Evolutionary conservation across 148 eudicot genomes (phyloP).

Genomic region (Chenopodium formosanum): DNA sequence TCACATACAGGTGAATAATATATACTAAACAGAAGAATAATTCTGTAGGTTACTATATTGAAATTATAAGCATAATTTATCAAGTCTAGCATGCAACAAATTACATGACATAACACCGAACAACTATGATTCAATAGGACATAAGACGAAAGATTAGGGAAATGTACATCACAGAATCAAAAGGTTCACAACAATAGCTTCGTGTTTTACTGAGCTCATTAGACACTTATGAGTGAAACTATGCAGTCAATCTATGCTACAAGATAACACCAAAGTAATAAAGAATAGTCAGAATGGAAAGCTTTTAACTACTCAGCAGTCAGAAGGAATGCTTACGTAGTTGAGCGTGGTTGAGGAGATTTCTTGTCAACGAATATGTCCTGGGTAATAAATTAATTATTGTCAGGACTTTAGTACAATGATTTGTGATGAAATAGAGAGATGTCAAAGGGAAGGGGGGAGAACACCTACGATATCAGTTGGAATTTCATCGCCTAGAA

Average conservation of each 20-base stretch:
- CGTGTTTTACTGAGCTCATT: neutral
- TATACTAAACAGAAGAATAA: neutral
- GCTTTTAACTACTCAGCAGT: neutral
- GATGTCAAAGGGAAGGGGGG: neutral
- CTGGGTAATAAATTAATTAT: conserved; percentile 16
- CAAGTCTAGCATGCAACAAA: neutral
- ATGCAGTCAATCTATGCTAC: neutral
- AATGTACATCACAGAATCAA: too few relatives aligned
- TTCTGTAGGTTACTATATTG: too few relatives aligned
- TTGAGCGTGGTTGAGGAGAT: conserved; percentile 15
- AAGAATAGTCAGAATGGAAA: neutral
- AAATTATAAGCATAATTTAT: neutral
- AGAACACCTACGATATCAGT: conserved; percentile 32
- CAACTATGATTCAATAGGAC: neutral
- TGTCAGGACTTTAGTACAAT: neutral
- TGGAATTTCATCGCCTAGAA: conserved; percentile 30
- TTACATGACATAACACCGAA: neutral
- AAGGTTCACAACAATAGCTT: neutral
- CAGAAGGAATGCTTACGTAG: conserved; percentile 23
- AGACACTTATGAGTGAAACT: neutral
- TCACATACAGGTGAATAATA: neutral
- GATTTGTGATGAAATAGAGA: neutral
- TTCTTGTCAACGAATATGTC: conserved; percentile 13
- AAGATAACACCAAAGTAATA: neutral
- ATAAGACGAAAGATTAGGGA: too few relatives aligned